These are phyloP conservation scores for Elaeagnus macrophylla DNA, from an alignment of 306 rosid genomes.

Conservation along the genomic window DNA sequence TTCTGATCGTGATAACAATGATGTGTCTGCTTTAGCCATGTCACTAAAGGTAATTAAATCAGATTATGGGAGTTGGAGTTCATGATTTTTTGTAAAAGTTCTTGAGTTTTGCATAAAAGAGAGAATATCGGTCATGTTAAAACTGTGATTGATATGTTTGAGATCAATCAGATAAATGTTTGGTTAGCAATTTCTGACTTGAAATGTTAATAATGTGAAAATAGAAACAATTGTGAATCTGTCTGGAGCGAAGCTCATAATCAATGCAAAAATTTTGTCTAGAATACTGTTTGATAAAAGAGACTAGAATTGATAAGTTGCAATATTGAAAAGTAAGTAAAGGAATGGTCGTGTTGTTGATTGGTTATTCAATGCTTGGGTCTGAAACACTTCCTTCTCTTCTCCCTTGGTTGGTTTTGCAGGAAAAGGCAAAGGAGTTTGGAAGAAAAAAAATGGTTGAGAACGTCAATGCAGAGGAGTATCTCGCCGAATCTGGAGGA, in stretches of 20 bases:
- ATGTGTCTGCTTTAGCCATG: constrained; percentile 41
- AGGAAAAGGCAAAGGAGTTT: constrained; percentile 60
- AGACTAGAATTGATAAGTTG: too few species aligned
- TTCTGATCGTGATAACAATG: constrained; percentile 35
- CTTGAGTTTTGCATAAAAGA: background rate
- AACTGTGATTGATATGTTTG: too few species aligned
- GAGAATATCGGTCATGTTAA: too few species aligned
- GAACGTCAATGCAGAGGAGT: constrained; percentile 47
- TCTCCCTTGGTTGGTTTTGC: constrained; percentile 10
- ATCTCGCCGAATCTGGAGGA: constrained; percentile 43
- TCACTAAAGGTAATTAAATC: constrained; percentile 54
- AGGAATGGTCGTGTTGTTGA: background rate
- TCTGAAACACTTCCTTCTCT: background rate
- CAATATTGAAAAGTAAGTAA: too few species aligned
- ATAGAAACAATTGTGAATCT: too few species aligned
- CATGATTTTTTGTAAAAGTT: background rate
- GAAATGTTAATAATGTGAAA: too few species aligned
- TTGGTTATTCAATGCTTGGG: background rate
- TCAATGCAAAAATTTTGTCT: too few species aligned
- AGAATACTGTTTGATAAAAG: too few species aligned
- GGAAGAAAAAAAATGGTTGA: constrained; percentile 51
- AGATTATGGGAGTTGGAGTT: background rate
- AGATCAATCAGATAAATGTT: too few species aligned
- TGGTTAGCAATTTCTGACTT: too few species aligned
- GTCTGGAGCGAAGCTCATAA: too few species aligned